phyloP scores from a whole-genome alignment of 2,329 filamentous ascomycete genomes.

The Polychaeton citri region DNA sequence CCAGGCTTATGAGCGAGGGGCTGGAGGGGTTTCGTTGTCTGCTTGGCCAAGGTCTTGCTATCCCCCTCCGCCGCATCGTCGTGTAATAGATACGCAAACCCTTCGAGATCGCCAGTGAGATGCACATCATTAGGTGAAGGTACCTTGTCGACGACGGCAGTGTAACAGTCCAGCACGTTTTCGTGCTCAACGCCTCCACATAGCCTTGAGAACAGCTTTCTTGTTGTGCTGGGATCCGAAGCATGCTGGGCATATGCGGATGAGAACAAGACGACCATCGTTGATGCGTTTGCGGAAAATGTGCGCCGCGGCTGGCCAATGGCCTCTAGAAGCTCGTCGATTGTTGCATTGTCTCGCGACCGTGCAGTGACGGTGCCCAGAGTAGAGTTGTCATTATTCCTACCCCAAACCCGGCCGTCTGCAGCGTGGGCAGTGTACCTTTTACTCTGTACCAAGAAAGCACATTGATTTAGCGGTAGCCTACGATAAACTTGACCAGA shows the following conservation, averaged over 20 bases:
- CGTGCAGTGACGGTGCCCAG: no score
- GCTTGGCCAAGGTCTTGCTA: not conserved
- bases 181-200: slow-evolving; percentile 2
- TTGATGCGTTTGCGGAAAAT: not conserved
- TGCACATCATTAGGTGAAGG: slow-evolving; percentile 5
- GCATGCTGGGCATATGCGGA: slow-evolving; percentile 14
- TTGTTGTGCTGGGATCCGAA: slow-evolving; percentile 7
- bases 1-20: slow-evolving; percentile 16
- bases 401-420: no score
- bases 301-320: no score
- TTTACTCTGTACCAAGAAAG: no score
- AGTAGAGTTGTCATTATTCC: no score
- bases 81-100: slow-evolving; percentile 14
- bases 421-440: no score
- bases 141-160: slow-evolving; percentile 18
- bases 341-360: no score
- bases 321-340: no score
- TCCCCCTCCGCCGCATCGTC: not conserved
- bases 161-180: slow-evolving; percentile 11
- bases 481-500: no score
- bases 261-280: slow-evolving; percentile 10
- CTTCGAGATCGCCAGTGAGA: slow-evolving; percentile 10
- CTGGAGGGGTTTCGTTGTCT: slow-evolving; percentile 4
- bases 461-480: no score
- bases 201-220: slow-evolving; percentile 8